A percentile compares a stretch with the other conserved stretches of the same genome.
Conservation (phyloP, 2,329 filamentous ascomycete genomes). For the Arthrobotrys sinensis region DNA sequence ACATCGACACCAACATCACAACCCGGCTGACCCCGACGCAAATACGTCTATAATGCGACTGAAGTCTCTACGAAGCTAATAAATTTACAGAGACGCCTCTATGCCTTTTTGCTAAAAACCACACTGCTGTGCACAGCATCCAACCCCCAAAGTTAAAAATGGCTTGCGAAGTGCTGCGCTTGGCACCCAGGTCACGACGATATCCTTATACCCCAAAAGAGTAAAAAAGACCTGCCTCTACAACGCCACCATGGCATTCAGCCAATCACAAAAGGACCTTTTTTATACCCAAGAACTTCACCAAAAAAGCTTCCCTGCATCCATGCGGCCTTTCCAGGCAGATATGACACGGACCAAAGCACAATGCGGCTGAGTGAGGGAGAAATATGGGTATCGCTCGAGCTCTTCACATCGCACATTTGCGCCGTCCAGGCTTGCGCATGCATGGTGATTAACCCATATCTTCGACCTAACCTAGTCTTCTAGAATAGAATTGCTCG, state of each 20-base stretch:
- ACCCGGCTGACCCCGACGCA: no score
- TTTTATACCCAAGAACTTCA: conserved; percentile 35
- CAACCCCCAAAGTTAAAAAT: neutral
- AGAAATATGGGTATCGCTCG: neutral
- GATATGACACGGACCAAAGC: conserved; percentile 11
- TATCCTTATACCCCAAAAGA: conserved; percentile 20
- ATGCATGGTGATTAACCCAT: neutral
- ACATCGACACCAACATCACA: no score
- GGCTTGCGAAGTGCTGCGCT: conserved; percentile 39
- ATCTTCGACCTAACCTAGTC: neutral
- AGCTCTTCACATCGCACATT: conserved; percentile 24
- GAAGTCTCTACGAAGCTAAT: no score
- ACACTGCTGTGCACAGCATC: neutral
- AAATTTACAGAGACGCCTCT: neutral
- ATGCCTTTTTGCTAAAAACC: neutral
- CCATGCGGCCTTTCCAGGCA: conserved; percentile 20
- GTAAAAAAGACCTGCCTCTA: conserved; percentile 48
- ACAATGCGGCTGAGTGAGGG: conserved; percentile 45
- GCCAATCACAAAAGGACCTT: conserved; percentile 28
- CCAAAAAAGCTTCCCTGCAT: conserved; percentile 2
- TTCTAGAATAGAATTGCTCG: neutral
- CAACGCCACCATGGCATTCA: conserved; percentile 37
- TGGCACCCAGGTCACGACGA: conserved; percentile 37
- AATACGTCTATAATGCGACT: no score
- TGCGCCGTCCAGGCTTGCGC: conserved; percentile 7